Percentiles rank a stretch among this genome's conserved stretches.
These are phyloP conservation scores for Podospora fimiseda DNA, from an alignment of 495 filamentous ascomycete genomes.

Conservation along the genomic window DNA sequence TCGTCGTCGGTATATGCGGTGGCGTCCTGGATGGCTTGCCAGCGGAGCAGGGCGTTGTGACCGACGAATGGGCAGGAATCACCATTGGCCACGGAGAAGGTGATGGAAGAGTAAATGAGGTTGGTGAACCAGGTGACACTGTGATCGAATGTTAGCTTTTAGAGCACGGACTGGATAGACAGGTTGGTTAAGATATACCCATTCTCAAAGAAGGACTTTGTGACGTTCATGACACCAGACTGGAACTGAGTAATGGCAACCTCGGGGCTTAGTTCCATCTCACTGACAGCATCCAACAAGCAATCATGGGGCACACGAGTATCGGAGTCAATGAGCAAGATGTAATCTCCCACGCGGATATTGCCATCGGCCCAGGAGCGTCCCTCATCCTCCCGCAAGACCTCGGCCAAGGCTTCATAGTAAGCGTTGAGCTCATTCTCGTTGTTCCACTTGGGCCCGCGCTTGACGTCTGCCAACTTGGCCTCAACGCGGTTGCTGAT, in stretches of 20 bases:
- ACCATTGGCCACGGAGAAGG: conserved; percentile 71
- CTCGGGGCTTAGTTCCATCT: conserved; percentile 75
- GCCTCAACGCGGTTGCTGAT: conserved; percentile 55
- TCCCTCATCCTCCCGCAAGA: conserved; percentile 57
- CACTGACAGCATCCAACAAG: conserved; percentile 66
- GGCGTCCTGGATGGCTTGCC: conserved; percentile 71
- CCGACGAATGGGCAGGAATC: conserved; percentile 74
- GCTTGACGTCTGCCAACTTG: conserved; percentile 40
- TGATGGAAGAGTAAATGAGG: conserved; percentile 72
- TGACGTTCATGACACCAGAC: conserved; percentile 80
- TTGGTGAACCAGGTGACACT: conserved; percentile 77
- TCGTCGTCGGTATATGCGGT: conserved; percentile 56
- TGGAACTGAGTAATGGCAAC: conserved; percentile 77
- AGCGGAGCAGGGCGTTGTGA: conserved; percentile 77
- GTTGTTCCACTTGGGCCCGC: conserved; percentile 41
- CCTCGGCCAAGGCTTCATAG: conserved; percentile 33
- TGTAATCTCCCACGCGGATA: conserved; percentile 74
- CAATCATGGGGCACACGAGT: conserved; percentile 70
- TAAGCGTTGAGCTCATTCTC: conserved; percentile 36
- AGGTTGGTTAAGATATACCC: conserved; percentile 22
- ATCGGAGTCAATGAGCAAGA: conserved; percentile 69
- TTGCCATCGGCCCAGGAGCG: conserved; percentile 76
- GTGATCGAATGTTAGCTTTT: neutral
- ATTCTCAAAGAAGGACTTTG: conserved; percentile 64
- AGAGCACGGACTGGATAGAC: neutral